These are phyloP conservation scores for Fusarium sp. DNA, from an alignment of 2,329 filamentous ascomycete species.

Conservation along the genomic window DNA sequence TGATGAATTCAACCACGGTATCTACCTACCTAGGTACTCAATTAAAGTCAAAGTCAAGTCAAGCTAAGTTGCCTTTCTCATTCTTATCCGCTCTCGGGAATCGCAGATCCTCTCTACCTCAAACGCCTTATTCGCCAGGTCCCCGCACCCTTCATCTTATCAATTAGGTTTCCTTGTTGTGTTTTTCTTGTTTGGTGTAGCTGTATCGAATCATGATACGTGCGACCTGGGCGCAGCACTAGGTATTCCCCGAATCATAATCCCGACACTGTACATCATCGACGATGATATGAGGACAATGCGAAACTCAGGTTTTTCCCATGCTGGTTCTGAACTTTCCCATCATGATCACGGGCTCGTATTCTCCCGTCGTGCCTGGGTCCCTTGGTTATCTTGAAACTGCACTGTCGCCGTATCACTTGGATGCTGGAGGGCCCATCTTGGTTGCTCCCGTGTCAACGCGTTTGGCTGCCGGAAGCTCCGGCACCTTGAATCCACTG, in stretches of 20 bases:
- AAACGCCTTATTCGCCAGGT: slow-evolving; percentile 43
- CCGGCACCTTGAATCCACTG: slow-evolving; percentile 85
- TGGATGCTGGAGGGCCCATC: slow-evolving; percentile 50
- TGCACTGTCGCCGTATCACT: slow-evolving; percentile 17
- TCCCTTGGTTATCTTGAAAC: background rate
- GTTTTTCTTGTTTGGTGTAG: slow-evolving; percentile 10
- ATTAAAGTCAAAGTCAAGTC: slow-evolving; percentile 1
- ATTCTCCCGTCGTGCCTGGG: background rate
- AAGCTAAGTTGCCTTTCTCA: slow-evolving; percentile 12
- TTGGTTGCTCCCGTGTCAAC: slow-evolving; percentile 55
- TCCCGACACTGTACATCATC: slow-evolving; percentile 17
- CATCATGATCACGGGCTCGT: slow-evolving; percentile 16
- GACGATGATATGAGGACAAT: slow-evolving; percentile 28
- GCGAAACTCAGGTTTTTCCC: slow-evolving; percentile 30
- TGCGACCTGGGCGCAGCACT: slow-evolving; percentile 1
- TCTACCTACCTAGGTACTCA: too few relatives aligned
- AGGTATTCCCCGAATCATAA: slow-evolving; percentile 8
- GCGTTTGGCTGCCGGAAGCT: slow-evolving; percentile 78
- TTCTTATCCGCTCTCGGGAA: slow-evolving; percentile 10
- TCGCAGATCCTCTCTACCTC: slow-evolving; percentile 16
- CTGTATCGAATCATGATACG: slow-evolving; percentile 5
- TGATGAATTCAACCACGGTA: background rate
- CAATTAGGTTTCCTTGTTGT: background rate
- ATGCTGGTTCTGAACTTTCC: slow-evolving; percentile 28
- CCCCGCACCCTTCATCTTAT: slow-evolving; percentile 6